phyloP scores from a whole-genome alignment of 768 basidiomycete species.

The Hysterangium stoloniferum region DNA sequence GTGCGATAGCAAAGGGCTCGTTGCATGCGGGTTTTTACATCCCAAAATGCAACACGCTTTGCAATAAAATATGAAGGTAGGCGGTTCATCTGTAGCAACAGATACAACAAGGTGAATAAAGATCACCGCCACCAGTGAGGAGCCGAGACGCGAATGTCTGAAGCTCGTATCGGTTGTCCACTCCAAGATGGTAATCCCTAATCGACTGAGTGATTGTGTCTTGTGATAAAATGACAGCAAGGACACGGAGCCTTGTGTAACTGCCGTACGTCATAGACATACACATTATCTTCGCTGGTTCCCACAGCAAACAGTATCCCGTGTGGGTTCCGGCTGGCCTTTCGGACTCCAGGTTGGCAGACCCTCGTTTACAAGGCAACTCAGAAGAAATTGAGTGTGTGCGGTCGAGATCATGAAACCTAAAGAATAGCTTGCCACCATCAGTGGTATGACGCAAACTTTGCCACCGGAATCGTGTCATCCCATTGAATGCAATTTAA shows the following conservation, averaged over 20 bases:
- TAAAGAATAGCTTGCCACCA: conserved; percentile 28
- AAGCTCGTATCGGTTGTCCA: conserved; percentile 21
- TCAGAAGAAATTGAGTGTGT: too few relatives aligned
- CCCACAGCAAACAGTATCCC: conserved; percentile 52
- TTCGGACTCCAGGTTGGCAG: conserved; percentile 40
- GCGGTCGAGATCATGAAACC: conserved; percentile 45
- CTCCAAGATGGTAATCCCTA: conserved; percentile 1
- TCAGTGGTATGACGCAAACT: conserved; percentile 23
- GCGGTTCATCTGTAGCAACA: not conserved
- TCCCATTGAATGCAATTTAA: too few relatives aligned
- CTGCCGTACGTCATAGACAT: conserved; percentile 58
- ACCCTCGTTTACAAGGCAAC: too few relatives aligned
- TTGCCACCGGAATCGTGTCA: conserved; percentile 16
- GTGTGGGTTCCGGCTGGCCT: conserved; percentile 50
- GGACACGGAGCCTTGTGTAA: conserved; percentile 35
- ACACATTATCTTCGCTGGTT: conserved; percentile 47
- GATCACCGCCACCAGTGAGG: conserved; percentile 57
- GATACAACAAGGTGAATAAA: conserved; percentile 28
- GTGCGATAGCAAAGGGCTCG: conserved; percentile 45
- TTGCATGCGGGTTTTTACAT: conserved; percentile 39
- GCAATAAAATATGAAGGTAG: conserved; percentile 10
- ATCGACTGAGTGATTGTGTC: conserved; percentile 23
- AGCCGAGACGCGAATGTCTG: conserved; percentile 36
- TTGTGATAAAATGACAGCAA: conserved; percentile 45
- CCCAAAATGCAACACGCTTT: conserved; percentile 69